Base-by-base conservation (phyloP, 768 basidiomycete species). In the Xanthoconium stramineum region DNA sequence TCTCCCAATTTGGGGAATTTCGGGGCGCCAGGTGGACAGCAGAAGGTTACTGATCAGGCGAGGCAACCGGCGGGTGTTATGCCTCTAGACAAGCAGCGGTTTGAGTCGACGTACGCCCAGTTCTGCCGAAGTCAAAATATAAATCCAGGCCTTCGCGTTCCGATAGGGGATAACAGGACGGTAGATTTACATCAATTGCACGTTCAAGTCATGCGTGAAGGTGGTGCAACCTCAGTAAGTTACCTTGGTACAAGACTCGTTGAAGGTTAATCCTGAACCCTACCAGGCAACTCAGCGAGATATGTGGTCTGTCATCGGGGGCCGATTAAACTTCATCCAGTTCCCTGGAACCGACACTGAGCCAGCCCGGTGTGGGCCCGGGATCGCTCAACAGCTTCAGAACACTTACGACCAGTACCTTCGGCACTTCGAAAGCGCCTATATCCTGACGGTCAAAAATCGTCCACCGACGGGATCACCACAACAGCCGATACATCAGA, bases 121-220 rank as follows among this genome's bases (percentile, higher is more conserved):
- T 86, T 76, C 59, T 80, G 79, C 59, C 52, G 63, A 43, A 78
- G 72, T 48, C 75, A 78, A 52, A 66, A 68, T 8, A 61, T 80
- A 45, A 71, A 73, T 24, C 66, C 75, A 15, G 78, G 81, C 53
- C 57, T 65, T 40, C 74, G 74, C 3, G 54, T 80, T 38, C 56
- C 83, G 62, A 73, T 69, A 36, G 72, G 83, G 38, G 86, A 88
- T 10, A 76, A 76, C 52, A 78, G 81, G 36, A 67, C 58, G 40
- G 79, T 90, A n/a, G 83, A 89, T 64, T 67, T 89, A 32, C 76
- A 84, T 70, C 64, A 67, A 33, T 69, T 91, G 42, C 87, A 90
- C 63, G 68, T 69, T 47, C 69, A 78, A 46, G 86, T 89, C 30
- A 78, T 86, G 69, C 75, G 70, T 35, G 81, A 83, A 65, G 83